Base-by-base conservation (phyloP, 257 asterid genomes). In the Jaltomata sinuosa region DNA sequence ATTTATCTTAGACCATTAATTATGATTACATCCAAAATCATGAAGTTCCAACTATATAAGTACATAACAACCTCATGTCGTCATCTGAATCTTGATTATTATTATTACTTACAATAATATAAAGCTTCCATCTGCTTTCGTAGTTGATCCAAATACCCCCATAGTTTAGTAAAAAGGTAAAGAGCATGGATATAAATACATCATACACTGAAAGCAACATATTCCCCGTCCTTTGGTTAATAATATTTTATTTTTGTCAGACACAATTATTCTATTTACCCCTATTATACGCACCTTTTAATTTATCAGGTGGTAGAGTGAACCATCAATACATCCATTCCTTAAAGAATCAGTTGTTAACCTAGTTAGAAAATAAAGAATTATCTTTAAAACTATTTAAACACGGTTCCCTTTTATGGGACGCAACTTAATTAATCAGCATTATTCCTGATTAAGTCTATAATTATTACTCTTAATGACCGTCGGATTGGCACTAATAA, bases 121-220 rank as follows among this genome's bases (percentile, higher is more conserved):
- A 82, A 88, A 85, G 86, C 68, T 40, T 27, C 85, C 54, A 55
- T 79, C 72, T 82, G 82, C 85, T 82, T 86, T 86, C 76, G 64
- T 62, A 81, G 69, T 88, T 87, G 83, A 80, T 85, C 83, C 62
- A 82, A 86, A 85, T 50, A 79, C 68, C 83, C 83, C 85, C 49
- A 83, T 62, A 62, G 36, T 65, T 83, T 54, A 57, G 31, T 71
- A n/a, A 84, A n/a, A 84, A 81, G 32, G 31, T 64, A 76, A 88
- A 87, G 83, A 85, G 76, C 84, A 84, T 45, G 34, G 34, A 47
- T 76, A 21, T 81, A 79, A 42, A 85, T 54, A 84, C 85, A 80
- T 61, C 86, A 80, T 49, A 79, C 82, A 42, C 42, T 74, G 22
- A 87, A 84, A 89, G 79, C 86, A 86, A 40, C 89, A 93, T 67